Evolutionary conservation across 768 basidiomycete genomes (phyloP).

Genomic region (button mushroom (Agaricus bisporus)): DNA sequence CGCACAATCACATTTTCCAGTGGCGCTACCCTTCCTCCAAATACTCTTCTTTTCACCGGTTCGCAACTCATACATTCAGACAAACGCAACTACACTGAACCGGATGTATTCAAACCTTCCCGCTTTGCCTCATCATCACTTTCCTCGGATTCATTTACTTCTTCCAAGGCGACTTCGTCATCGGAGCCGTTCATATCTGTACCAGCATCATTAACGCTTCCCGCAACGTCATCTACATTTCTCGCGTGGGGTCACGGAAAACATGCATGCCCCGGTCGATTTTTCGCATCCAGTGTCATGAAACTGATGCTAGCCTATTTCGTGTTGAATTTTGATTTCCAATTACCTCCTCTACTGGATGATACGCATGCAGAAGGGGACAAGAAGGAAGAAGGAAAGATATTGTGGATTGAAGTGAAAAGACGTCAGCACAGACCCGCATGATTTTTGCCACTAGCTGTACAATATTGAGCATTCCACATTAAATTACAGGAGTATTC

Average conservation of each 20-base stretch:
- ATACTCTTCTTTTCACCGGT: constrained; percentile 5
- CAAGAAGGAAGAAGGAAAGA: not conserved
- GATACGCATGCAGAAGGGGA: not conserved
- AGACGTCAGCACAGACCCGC: not conserved
- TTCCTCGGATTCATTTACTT: not conserved
- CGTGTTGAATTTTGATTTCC: constrained; percentile 4
- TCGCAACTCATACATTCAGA: constrained; percentile 5
- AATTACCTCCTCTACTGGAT: not conserved
- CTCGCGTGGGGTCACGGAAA: constrained; percentile 31
- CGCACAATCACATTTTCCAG: constrained; percentile 8
- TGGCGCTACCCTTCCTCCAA: constrained; percentile 2
- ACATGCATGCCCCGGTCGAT: constrained; percentile 23
- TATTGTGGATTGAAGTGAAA: constrained; percentile 4
- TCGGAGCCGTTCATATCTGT: not conserved
- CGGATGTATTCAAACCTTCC: not conserved
- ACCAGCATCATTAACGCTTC: constrained; percentile 5
- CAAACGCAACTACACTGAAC: not conserved
- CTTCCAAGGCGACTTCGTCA: not conserved
- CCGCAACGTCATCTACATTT: constrained; percentile 21
- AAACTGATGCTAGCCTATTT: constrained; percentile 13
- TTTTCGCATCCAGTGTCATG: constrained; percentile 12
- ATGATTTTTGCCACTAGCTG: not conserved
- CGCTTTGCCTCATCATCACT: not conserved
- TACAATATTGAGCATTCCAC: not conserved
- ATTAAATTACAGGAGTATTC: not conserved